A percentile compares a stretch with the other conserved stretches of the same genome.
Evolutionary conservation across 345 rosid genomes (phyloP).

Genomic region (Trapa incisa): DNA sequence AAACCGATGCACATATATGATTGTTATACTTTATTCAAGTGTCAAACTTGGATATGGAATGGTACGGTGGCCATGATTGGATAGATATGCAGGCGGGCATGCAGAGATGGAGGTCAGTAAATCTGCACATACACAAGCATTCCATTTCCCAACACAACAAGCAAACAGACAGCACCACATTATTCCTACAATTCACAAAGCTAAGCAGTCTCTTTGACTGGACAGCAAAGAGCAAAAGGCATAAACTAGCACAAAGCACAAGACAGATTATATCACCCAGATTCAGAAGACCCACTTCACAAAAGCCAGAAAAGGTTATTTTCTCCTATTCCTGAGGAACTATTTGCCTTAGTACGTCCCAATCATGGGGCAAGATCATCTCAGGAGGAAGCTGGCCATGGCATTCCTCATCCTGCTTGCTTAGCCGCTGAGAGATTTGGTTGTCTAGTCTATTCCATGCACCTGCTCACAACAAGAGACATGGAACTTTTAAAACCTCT

Average conservation of each 20-base stretch:
- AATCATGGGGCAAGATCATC: conserved; percentile 8
- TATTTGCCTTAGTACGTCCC: conserved; percentile 3
- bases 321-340: neutral
- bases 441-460: neutral
- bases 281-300: neutral
- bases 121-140: neutral
- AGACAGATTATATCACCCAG: neutral
- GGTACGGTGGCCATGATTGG: no score
- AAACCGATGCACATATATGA: no score
- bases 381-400: conserved; percentile 1
- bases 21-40: no score
- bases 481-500: no score
- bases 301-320: neutral
- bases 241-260: neutral
- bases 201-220: neutral
- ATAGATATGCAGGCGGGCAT: no score
- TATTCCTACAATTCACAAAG: neutral
- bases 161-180: neutral
- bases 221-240: neutral
- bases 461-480: neutral
- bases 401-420: neutral
- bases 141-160: neutral
- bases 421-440: neutral
- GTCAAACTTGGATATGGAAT: no score
- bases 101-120: no score